Conservation (phyloP, 345 rosid genomes). For the Litchi chinensis region DNA sequence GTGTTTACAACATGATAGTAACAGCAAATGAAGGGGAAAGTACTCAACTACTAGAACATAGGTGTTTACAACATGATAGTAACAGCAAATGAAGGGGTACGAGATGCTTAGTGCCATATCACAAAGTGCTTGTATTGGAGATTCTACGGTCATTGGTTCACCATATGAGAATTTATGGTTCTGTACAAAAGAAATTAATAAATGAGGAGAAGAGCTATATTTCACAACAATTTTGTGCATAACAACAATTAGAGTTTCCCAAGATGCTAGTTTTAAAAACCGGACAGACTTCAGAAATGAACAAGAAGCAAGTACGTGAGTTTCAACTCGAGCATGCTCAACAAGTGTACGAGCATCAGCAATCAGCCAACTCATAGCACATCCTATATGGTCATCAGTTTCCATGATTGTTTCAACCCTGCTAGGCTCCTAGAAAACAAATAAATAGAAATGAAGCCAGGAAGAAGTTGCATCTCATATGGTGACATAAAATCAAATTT, state of each 20-base stretch:
- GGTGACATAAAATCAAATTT: no score
- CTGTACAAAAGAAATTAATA: conserved; percentile 27
- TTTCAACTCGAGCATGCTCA: conserved; percentile 98
- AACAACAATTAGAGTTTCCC: no score
- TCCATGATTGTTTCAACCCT: conserved; percentile 98
- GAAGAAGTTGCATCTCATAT: conserved; percentile 13
- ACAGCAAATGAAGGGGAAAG: not conserved
- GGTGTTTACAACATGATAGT: no score
- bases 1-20: not conserved
- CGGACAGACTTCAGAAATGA: no score
- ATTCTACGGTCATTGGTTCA: conserved; percentile 97
- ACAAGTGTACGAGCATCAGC: conserved; percentile 99
- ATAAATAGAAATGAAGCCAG: not conserved
- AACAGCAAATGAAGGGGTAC: no score
- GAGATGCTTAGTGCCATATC: conserved; percentile 91
- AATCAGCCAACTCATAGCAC: conserved; percentile 99
- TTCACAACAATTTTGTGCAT: not conserved
- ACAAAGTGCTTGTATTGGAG: conserved; percentile 96
- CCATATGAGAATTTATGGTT: conserved; percentile 93
- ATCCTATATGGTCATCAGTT: conserved; percentile 93
- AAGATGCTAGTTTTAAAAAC: no score
- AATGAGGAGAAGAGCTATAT: not conserved
- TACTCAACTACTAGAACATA: conserved; percentile 30
- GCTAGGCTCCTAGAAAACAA: conserved; percentile 76
- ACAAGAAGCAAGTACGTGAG: conserved; percentile 58